Percentiles rank a stretch among this genome's conserved stretches.
These are phyloP conservation scores for Whalleya microplaca DNA, from an alignment of 2,329 filamentous ascomycete genomes.

Conservation along the genomic window DNA sequence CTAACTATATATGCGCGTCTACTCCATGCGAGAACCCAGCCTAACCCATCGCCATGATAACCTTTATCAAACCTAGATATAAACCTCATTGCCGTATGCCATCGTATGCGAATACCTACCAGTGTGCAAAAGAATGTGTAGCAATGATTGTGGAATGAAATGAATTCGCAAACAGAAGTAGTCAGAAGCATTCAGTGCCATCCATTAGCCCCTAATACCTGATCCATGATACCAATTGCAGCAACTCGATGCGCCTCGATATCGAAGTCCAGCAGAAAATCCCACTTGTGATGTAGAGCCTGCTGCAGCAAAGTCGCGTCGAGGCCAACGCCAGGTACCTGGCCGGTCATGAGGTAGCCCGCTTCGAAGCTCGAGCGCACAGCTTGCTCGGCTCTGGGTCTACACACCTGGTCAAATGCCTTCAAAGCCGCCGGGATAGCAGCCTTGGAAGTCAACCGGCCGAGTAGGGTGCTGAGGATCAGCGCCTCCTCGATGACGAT, in stretches of 20 bases:
- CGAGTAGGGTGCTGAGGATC: slow-evolving; percentile 32
- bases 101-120: too few species aligned
- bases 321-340: slow-evolving; percentile 26
- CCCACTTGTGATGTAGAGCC: slow-evolving; percentile 24
- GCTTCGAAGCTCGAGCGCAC: slow-evolving; percentile 22
- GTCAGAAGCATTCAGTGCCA: too few species aligned
- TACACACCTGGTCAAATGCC: slow-evolving; percentile 35
- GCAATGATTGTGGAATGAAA: too few species aligned
- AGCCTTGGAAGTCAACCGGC: slow-evolving; percentile 24
- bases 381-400: slow-evolving; percentile 33
- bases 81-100: too few species aligned
- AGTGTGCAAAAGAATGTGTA: too few species aligned
- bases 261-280: slow-evolving; percentile 21
- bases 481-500: slow-evolving; percentile 35
- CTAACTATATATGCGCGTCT: too few species aligned
- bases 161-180: too few species aligned
- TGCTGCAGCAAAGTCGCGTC: slow-evolving; percentile 18
- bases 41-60: too few species aligned
- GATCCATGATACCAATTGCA: slow-evolving; percentile 32
- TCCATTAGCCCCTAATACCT: slow-evolving; percentile 10
- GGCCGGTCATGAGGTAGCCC: slow-evolving; percentile 26
- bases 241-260: slow-evolving; percentile 20
- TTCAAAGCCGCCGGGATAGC: slow-evolving; percentile 31
- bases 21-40: too few species aligned
- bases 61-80: too few species aligned